A percentile compares a stretch with the other conserved stretches of the same genome.
phyloP scores from a whole-genome alignment of 805 yeast species.

The Saccharomyces kudriavzevii region DNA sequence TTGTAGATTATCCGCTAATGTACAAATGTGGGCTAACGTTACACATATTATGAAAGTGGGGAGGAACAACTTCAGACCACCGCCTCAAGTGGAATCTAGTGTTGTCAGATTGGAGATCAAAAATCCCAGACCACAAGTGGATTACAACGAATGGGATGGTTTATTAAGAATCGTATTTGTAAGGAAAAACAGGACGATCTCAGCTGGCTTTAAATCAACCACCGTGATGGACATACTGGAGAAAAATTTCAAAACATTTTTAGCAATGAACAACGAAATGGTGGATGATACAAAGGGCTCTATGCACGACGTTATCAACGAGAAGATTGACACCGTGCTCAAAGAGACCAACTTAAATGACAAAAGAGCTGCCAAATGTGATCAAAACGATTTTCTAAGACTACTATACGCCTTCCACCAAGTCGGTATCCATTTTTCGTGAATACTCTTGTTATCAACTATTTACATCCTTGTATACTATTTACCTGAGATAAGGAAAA shows the following conservation, averaged over 20 bases:
- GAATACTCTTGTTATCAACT: conserved; percentile 7
- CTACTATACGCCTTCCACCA: conserved; percentile 89
- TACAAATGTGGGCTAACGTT: conserved; percentile 99
- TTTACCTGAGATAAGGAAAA: neutral
- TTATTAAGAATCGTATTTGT: conserved; percentile 83
- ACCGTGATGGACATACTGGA: conserved; percentile 76
- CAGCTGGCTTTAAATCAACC: conserved; percentile 83
- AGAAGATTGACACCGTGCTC: conserved; percentile 65
- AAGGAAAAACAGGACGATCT: conserved; percentile 84
- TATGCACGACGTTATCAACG: conserved; percentile 43
- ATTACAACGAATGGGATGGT: conserved; percentile 96
- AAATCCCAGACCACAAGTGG: conserved; percentile 87
- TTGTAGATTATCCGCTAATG: conserved; percentile 90
- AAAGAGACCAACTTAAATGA: conserved; percentile 73
- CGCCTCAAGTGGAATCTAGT: conserved; percentile 95
- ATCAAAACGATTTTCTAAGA: conserved; percentile 86
- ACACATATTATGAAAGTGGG: conserved; percentile 98
- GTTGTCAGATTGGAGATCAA: conserved; percentile 92
- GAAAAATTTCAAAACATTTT: conserved; percentile 75
- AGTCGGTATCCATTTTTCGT: conserved; percentile 94
- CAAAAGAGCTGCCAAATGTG: conserved; percentile 87
- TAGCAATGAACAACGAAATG: conserved; percentile 43
- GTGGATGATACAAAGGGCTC: conserved; percentile 38
- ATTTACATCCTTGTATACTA: neutral
- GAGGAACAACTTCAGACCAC: conserved; percentile 91